A percentile compares a stretch with the other conserved stretches of the same genome.
These are phyloP conservation scores for Diaporthe vaccinii DNA, from an alignment of 2,329 filamentous ascomycete species.

Conservation along the genomic window DNA sequence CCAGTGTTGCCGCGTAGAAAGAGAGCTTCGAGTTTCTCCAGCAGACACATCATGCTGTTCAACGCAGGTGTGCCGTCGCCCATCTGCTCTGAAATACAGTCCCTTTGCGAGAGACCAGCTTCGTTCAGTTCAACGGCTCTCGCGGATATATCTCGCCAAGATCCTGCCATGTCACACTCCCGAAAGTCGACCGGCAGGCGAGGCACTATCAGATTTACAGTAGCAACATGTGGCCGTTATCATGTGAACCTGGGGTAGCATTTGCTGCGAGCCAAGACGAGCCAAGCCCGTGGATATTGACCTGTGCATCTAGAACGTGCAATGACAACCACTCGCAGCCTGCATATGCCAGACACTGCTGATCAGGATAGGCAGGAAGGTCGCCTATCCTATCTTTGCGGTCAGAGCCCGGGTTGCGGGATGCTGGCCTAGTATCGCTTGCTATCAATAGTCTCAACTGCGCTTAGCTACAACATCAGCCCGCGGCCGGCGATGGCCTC, in stretches of 20 bases:
- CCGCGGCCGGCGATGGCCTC: neutral
- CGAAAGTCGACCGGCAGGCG: neutral
- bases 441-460: conserved; percentile 12
- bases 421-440: neutral
- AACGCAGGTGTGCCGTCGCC: neutral
- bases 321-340: conserved; percentile 10
- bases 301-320: neutral
- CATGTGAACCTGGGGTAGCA: conserved; percentile 21
- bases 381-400: neutral
- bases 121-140: neutral
- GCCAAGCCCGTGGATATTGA: conserved; percentile 23
- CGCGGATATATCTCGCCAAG: neutral
- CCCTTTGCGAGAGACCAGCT: neutral
- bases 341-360: conserved; percentile 3
- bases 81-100: neutral
- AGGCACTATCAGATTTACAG: neutral
- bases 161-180: neutral
- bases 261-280: conserved; percentile 22
- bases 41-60: neutral
- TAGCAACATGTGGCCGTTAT: conserved; percentile 5
- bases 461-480: neutral
- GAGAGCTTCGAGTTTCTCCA: neutral
- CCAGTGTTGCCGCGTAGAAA: too few species aligned
- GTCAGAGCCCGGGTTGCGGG: neutral
- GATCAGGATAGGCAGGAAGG: conserved; percentile 25